These are phyloP conservation scores for Astrephomene gubernaculifera DNA, from an alignment of 139 green algal species.

Conservation along the genomic window DNA sequence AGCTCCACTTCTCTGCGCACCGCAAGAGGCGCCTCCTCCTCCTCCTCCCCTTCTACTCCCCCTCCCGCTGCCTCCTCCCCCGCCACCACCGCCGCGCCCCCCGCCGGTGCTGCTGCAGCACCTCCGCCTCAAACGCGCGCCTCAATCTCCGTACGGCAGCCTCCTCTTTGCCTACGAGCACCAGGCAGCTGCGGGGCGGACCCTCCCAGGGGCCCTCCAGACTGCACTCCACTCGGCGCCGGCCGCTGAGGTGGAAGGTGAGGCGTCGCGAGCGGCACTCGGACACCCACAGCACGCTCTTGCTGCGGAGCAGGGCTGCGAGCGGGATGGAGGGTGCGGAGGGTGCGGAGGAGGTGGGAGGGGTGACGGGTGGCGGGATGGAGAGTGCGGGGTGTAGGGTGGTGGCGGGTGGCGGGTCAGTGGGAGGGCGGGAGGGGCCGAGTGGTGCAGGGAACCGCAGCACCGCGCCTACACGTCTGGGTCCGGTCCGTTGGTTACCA, in stretches of 20 bases:
- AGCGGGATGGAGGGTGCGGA: neutral
- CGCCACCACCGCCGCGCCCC: too few relatives aligned
- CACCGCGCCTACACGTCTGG: neutral
- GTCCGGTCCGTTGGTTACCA: neutral
- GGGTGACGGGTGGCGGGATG: neutral
- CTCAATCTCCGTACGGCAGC: slow-evolving; percentile 24
- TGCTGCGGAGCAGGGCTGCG: slow-evolving; percentile 58
- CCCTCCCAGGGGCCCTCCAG: slow-evolving; percentile 45
- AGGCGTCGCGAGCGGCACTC: slow-evolving; percentile 42
- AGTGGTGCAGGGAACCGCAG: neutral
- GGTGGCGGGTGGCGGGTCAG: too few relatives aligned
- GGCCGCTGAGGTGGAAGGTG: slow-evolving; percentile 61
- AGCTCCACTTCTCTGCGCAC: neutral
- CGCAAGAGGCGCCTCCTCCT: neutral
- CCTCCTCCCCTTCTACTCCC: neutral
- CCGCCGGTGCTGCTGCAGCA: too few relatives aligned
- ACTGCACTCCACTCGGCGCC: slow-evolving; percentile 44
- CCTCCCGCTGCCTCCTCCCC: neutral
- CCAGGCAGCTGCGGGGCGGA: slow-evolving; percentile 41
- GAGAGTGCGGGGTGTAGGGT: neutral
- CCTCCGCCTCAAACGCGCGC: neutral
- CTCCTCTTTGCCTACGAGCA: slow-evolving; percentile 52
- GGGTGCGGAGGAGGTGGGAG: neutral
- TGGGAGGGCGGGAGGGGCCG: too few relatives aligned
- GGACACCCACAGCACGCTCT: slow-evolving; percentile 57